Percentiles rank a stretch among this genome's conserved stretches.
Conservation (phyloP, 345 rosid species). For the Murraya koenigii region DNA sequence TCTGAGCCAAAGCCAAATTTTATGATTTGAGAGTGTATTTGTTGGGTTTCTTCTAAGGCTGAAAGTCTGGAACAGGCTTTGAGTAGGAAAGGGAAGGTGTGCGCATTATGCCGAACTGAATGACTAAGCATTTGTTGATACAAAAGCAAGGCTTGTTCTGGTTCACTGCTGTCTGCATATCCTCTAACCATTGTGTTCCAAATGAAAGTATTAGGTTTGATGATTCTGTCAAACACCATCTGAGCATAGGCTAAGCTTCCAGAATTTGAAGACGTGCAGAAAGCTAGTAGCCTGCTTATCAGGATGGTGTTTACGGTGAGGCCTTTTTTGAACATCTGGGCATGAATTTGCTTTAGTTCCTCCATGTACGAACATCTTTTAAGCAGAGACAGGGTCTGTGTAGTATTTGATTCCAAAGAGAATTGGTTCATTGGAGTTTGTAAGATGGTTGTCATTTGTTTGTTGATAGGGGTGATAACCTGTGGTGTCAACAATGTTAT, state of each 20-base stretch:
- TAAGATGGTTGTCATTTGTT: constrained; percentile 14
- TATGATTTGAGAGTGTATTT: constrained; percentile 52
- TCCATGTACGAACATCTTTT: constrained; percentile 46
- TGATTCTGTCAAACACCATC: constrained; percentile 41
- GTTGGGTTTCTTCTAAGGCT: constrained; percentile 40
- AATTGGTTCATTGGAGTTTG: constrained; percentile 7
- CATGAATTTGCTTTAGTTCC: constrained; percentile 60
- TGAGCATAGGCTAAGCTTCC: constrained; percentile 47
- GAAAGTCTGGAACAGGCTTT: constrained; percentile 59
- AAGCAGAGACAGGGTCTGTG: constrained; percentile 36
- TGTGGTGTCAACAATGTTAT: background rate
- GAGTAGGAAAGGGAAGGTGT: constrained; percentile 73
- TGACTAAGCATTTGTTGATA: constrained; percentile 50
- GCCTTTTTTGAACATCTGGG: constrained; percentile 56
- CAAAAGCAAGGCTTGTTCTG: constrained; percentile 45
- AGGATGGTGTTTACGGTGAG: constrained; percentile 30
- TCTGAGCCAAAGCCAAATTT: constrained; percentile 54
- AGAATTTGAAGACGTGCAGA: constrained; percentile 32
- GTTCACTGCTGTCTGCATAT: constrained; percentile 37
- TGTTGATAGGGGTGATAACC: background rate
- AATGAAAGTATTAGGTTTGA: constrained; percentile 45
- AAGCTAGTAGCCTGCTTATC: constrained; percentile 42
- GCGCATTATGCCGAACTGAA: constrained; percentile 44
- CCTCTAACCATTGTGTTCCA: constrained; percentile 73
- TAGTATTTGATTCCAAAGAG: constrained; percentile 17